Conservation (phyloP, 805 yeast species). For the Metschnikowia hibisci region DNA sequence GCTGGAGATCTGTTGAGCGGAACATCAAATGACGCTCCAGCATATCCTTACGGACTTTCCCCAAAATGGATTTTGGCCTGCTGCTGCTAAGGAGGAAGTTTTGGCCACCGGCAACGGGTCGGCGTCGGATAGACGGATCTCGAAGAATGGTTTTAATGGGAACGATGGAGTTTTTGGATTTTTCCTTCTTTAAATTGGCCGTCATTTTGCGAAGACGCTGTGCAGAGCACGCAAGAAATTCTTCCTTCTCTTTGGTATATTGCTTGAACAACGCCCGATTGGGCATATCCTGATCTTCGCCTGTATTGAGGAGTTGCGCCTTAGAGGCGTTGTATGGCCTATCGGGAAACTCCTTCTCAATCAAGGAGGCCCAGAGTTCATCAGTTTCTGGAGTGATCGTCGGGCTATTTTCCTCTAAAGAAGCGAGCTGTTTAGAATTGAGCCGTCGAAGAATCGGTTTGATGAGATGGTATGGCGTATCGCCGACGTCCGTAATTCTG, state of each 20-base stretch:
- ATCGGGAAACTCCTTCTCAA: conserved; percentile 46
- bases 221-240: conserved; percentile 42
- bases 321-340: conserved; percentile 28
- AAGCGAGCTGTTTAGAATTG: conserved; percentile 37
- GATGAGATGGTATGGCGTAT: conserved; percentile 42
- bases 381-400: conserved; percentile 41
- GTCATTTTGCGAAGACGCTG: conserved; percentile 42
- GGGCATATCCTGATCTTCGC: conserved; percentile 22
- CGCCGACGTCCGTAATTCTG: conserved; percentile 18
- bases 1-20: not conserved
- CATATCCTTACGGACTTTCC: conserved; percentile 35
- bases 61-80: conserved; percentile 26
- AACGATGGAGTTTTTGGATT: conserved; percentile 40
- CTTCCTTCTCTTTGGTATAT: conserved; percentile 40
- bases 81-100: not conserved
- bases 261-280: conserved; percentile 36
- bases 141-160: conserved; percentile 14
- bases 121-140: conserved; percentile 17
- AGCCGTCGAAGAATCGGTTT: conserved; percentile 45
- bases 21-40: conserved; percentile 34
- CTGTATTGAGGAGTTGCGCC: conserved; percentile 4
- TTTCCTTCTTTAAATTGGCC: conserved; percentile 34
- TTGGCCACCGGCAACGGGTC: not conserved
- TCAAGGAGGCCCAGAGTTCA: conserved; percentile 42
- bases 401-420: conserved; percentile 41